A percentile compares a stretch with the other conserved stretches of the same genome.
phyloP scores from a whole-genome alignment of 306 rosid genomes.

The Rosa lucieae region DNA sequence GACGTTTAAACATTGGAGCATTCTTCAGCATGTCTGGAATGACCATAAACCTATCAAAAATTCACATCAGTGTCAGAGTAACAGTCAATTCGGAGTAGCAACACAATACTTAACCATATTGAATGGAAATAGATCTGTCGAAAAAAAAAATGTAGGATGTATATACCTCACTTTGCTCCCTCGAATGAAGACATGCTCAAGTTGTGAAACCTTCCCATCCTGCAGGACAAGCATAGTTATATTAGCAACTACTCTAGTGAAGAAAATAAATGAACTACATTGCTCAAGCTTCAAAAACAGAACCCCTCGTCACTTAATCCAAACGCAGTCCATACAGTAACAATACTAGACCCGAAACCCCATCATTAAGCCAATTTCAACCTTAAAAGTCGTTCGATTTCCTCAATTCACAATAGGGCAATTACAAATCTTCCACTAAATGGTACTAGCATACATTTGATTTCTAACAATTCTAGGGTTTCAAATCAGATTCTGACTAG shows the following conservation, averaged over 20 bases:
- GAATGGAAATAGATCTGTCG: not conserved
- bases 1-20: conserved; percentile 98
- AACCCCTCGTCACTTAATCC: not conserved
- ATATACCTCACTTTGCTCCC: conserved; percentile 98
- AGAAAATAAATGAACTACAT: conserved; percentile 1
- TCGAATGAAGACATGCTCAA: conserved; percentile 94
- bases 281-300: not conserved
- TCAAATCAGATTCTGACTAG: conserved; percentile 1
- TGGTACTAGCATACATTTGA: not conserved
- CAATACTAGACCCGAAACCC: not conserved
- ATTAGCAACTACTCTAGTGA: conserved; percentile 25
- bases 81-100: not conserved
- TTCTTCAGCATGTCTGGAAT: conserved; percentile 98
- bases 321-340: not conserved
- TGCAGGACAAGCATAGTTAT: conserved; percentile 28
- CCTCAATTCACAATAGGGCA: not conserved
- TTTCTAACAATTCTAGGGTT: not conserved
- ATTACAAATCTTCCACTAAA: not conserved
- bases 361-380: not conserved
- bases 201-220: conserved; percentile 95
- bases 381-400: not conserved
- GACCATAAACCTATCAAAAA: conserved; percentile 80
- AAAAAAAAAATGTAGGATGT: not conserved
- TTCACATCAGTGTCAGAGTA: conserved; percentile 11
- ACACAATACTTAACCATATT: not conserved